A percentile compares a stretch with the other conserved stretches of the same genome.
Evolutionary conservation across 306 rosid species (phyloP).

Genomic region (Cyclanthera cordifolia): DNA sequence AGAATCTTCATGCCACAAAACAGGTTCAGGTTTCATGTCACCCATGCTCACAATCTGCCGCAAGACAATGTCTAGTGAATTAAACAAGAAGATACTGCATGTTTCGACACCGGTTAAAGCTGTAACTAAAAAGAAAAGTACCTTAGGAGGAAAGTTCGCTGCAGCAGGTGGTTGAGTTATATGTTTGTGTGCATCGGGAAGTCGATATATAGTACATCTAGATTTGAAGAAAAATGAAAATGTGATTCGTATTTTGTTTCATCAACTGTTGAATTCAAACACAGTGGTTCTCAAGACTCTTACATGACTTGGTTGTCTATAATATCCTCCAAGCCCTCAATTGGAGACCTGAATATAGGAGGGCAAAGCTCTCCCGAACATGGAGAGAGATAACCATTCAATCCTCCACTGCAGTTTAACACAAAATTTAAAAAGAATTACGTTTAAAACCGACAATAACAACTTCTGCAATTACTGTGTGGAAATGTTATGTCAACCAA

Average conservation of each 20-base stretch:
- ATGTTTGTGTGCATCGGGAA: constrained; percentile 67
- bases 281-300: constrained; percentile 20
- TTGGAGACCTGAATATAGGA: constrained; percentile 86
- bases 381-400: constrained; percentile 86
- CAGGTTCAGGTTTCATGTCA: constrained; percentile 68
- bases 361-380: constrained; percentile 96
- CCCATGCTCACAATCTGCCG: constrained; percentile 48
- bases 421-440: constrained; percentile 61
- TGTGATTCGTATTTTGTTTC: not conserved
- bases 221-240: not conserved
- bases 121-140: constrained; percentile 21
- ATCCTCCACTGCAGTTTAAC: constrained; percentile 84
- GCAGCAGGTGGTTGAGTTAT: constrained; percentile 64
- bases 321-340: constrained; percentile 73
- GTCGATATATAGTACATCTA: constrained; percentile 79
- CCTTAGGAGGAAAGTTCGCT: constrained; percentile 67
- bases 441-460: constrained; percentile 20
- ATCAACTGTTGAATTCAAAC: not conserved
- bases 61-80: constrained; percentile 3
- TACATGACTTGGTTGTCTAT: constrained; percentile 94
- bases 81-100: too few species aligned
- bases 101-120: not conserved
- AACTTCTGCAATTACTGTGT: not conserved
- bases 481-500: not conserved
- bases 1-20: constrained; percentile 78